Base-by-base conservation (phyloP, 2,329 filamentous ascomycete genomes). In the Cyphellophora attinorum region DNA sequence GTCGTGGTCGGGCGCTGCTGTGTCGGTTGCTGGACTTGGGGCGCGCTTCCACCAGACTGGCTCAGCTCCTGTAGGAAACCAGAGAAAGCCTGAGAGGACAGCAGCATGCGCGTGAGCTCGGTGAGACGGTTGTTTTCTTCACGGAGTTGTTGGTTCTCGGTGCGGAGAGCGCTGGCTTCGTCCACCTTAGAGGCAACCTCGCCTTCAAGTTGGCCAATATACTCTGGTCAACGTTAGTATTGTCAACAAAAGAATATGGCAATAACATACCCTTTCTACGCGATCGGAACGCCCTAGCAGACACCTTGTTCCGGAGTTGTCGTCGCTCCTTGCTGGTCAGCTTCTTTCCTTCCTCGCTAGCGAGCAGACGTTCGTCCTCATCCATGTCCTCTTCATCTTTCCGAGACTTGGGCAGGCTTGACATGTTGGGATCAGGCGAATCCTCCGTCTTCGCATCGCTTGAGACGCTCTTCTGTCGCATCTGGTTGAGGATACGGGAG, bases 361-460 rank as follows among this genome's bases (percentile, higher is more conserved):
- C 85, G 31, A 95, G 70, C 6, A 95, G 70, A 47, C 85, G 75
- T 69, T 96, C 91, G 51, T 96, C 91, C 59, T 95, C 89, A 50
- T 98, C 91, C 89, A 98, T 96, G 34, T 96, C 89, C 42, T 95
- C 88, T 52, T 96, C 88, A 29, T 95, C 86, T 70, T 96, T 96
- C 71, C 80, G 88, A 44, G 74, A 63, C 44, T 79, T 80, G 32
- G 80, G 69, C 49, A 85, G 73, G 5, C 47, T 48, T 2, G 54
- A 53, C 21, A 19, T 52, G 28, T 50, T 50, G 41, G 56, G 55
- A 19, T 58, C 51, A 16, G 59, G 58, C 19, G 51, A 47, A 42
- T 59, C 61, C 16, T 72, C 67, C 31, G 74, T 67, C 16, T 65
- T 60, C 11, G 75, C 70, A 11, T 65, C 60, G 4, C 69, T 64